Evolutionary conservation across 108 stramenopile species (phyloP).

Genomic region (Seminavis robusta): DNA sequence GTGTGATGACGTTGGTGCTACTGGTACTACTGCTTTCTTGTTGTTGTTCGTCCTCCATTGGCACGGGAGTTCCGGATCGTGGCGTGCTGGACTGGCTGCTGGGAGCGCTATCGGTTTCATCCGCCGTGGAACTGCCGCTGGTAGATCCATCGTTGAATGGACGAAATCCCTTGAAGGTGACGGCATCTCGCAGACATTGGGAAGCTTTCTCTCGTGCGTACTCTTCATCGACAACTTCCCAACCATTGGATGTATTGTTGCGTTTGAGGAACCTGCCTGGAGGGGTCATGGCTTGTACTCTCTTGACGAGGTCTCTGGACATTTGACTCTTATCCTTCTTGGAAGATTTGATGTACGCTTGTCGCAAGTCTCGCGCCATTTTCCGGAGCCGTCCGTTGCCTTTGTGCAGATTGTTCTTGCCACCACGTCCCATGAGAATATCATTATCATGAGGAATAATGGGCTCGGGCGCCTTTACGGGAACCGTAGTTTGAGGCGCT

Average conservation of each 20-base stretch:
- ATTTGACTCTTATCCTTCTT: conserved; percentile 53
- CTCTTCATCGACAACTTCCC: conserved; percentile 50
- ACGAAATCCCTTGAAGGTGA: background rate
- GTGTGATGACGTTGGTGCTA: too few species aligned
- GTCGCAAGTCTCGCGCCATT: conserved; percentile 26
- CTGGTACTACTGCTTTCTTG: too few species aligned
- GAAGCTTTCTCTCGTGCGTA: conserved; percentile 65
- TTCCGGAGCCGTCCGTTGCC: conserved; percentile 57
- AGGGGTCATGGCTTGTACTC: conserved; percentile 30
- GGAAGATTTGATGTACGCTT: conserved; percentile 18
- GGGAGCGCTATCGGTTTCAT: too few species aligned
- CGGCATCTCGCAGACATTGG: conserved; percentile 70
- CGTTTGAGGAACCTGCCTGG: conserved; percentile 56
- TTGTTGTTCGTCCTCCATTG: too few species aligned
- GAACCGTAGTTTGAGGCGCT: too few species aligned
- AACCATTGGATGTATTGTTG: conserved; percentile 20
- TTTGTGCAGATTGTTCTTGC: conserved; percentile 54
- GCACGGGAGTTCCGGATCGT: too few species aligned
- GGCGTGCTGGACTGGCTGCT: too few species aligned
- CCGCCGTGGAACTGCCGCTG: too few species aligned
- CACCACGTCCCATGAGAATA: conserved; percentile 62
- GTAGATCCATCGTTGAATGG: too few species aligned
- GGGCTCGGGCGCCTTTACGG: too few species aligned
- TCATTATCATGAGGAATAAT: conserved; percentile 2
- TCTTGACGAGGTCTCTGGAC: conserved; percentile 34